Percentiles rank a stretch among this genome's conserved stretches.
Conservation (phyloP, 1,284 basidiomycete genomes). For the Apiotrichum gracile region DNA sequence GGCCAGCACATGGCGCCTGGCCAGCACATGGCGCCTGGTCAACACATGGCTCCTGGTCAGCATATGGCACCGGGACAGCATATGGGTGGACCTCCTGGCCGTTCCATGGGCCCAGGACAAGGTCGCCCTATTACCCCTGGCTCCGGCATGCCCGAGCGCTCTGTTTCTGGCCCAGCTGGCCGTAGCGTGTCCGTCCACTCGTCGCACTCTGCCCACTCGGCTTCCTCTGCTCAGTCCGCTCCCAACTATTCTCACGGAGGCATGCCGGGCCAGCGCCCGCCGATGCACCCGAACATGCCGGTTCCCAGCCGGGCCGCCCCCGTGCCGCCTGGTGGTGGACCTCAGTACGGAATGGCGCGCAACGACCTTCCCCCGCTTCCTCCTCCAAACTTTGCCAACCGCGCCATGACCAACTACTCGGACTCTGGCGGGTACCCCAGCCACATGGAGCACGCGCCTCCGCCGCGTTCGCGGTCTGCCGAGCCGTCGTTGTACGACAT, state of each 20-base stretch:
- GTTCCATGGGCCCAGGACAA: neutral
- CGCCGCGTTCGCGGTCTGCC: neutral
- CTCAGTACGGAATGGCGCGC: neutral
- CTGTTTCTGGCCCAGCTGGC: neutral
- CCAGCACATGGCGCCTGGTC: neutral
- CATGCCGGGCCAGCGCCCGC: neutral
- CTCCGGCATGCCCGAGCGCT: neutral
- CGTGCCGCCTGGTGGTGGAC: neutral
- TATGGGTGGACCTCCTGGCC: neutral
- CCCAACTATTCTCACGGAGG: neutral
- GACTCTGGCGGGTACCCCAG: neutral
- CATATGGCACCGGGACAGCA: neutral
- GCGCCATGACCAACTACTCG: neutral
- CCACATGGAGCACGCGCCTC: neutral
- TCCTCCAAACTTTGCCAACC: neutral
- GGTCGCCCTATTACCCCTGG: neutral
- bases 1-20: neutral
- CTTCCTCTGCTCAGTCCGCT: neutral
- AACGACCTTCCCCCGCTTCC: neutral
- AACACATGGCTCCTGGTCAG: neutral
- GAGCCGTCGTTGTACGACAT: constrained; percentile 1
- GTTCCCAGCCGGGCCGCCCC: neutral
- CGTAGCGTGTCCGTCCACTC: neutral
- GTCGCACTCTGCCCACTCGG: neutral
- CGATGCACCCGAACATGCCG: neutral